A percentile compares a stretch with the other conserved stretches of the same genome.
phyloP scores from a whole-genome alignment of 1,284 basidiomycete species.

The Meira nashicola region DNA sequence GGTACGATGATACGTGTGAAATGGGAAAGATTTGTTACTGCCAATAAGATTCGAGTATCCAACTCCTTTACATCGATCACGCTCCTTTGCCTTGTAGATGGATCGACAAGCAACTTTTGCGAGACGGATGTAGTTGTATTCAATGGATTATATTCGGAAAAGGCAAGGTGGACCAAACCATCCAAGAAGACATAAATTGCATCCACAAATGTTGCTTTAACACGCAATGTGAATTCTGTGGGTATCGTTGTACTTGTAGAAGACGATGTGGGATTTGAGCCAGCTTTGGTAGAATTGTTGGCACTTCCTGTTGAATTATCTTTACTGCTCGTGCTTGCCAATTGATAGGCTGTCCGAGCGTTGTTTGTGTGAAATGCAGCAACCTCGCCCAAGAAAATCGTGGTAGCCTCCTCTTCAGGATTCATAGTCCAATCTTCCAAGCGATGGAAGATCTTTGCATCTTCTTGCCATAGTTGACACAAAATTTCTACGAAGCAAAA shows the following conservation, averaged over 20 bases:
- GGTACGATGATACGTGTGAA: slow-evolving; percentile 70
- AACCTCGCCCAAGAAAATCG: slow-evolving; percentile 65
- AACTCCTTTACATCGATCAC: slow-evolving; percentile 48
- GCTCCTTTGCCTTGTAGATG: slow-evolving; percentile 24
- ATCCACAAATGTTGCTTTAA: slow-evolving; percentile 82
- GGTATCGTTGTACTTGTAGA: slow-evolving; percentile 10
- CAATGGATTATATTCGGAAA: slow-evolving; percentile 52
- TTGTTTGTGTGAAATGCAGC: slow-evolving; percentile 78
- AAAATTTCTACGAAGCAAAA: slow-evolving; percentile 86
- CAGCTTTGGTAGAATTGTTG: background rate
- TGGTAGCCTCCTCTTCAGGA: slow-evolving; percentile 55
- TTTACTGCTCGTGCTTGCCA: slow-evolving; percentile 66
- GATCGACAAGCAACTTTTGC: slow-evolving; percentile 27
- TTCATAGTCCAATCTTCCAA: slow-evolving; percentile 80
- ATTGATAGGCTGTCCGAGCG: slow-evolving; percentile 71
- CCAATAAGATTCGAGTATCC: slow-evolving; percentile 78
- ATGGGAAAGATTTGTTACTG: slow-evolving; percentile 81
- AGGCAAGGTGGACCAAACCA: slow-evolving; percentile 77
- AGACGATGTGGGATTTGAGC: background rate
- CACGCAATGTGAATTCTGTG: slow-evolving; percentile 58
- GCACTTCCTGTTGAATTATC: background rate
- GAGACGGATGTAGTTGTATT: slow-evolving; percentile 30
- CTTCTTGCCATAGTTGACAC: slow-evolving; percentile 77
- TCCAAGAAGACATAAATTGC: slow-evolving; percentile 82
- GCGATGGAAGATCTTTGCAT: slow-evolving; percentile 75